Evolutionary conservation across 2,329 filamentous ascomycete genomes (phyloP).

Genomic region (Chaetomium sp.): DNA sequence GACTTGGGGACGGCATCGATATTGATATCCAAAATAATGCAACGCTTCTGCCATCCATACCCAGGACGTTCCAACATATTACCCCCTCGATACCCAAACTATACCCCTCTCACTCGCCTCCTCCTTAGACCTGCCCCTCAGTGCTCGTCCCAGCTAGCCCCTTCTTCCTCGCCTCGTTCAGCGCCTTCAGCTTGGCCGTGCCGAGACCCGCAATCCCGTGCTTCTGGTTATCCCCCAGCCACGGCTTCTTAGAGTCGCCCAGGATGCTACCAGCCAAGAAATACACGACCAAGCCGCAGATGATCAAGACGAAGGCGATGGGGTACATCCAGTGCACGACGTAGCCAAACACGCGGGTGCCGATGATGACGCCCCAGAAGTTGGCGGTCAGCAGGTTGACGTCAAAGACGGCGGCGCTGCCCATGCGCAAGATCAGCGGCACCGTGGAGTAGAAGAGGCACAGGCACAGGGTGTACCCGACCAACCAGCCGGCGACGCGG

Average conservation of each 20-base stretch:
- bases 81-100: not conserved
- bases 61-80: not conserved
- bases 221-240: conserved; percentile 87
- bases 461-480: conserved; percentile 86
- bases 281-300: conserved; percentile 82
- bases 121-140: not conserved
- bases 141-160: conserved; percentile 33
- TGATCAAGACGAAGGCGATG: conserved; percentile 90
- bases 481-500: conserved; percentile 75
- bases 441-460: conserved; percentile 84
- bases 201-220: conserved; percentile 76
- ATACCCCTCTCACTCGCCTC: not conserved
- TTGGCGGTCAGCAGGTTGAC: conserved; percentile 91
- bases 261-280: conserved; percentile 81
- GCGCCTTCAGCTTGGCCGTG: conserved; percentile 78
- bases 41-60: not conserved
- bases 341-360: conserved; percentile 80
- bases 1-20: not conserved
- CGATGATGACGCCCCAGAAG: conserved; percentile 96
- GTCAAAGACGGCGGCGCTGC: conserved; percentile 92
- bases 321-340: conserved; percentile 89
- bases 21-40: not conserved
- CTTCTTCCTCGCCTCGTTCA: conserved; percentile 56
- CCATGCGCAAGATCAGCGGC: conserved; percentile 85
- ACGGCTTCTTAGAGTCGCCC: conserved; percentile 91